Base-by-base conservation (phyloP, 1,284 basidiomycete species). In the Pseudozyma sp. region DNA sequence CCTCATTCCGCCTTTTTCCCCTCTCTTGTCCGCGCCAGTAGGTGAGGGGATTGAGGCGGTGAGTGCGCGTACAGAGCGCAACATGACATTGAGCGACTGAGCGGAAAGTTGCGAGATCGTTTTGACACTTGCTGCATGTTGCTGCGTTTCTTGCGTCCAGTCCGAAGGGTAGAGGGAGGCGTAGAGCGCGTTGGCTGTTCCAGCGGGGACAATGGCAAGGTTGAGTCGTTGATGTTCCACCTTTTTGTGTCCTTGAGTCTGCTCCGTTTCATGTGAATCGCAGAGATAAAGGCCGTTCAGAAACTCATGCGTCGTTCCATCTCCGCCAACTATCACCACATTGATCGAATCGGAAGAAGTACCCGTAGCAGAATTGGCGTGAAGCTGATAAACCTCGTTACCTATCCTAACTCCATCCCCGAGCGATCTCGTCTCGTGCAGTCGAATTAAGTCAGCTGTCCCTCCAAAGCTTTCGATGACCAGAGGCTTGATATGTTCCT, bases 181-280 rank as follows among this genome's bases (percentile, higher is more conserved):
- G 83, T 92, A 94, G n/a, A 97, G 87, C 0, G 95, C 95, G 82
- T 97, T 97, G 18, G 94, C 94, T n/a, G 95, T 97, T 11, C 95
- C 95, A 45, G 90, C 90, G 3, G 95, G 94, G 14, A 89, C 82
- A 7, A 88, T 68, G 2, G 87, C 77, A 2, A 88, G 40, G 21
- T 80, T 59, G 16, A 48, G 52, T 14, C 48, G 36, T 13, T 18
- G 1, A 13, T 10, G 21, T 18, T 14, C 7, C 13, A 9, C 14
- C 52, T 42, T 31, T 12, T 16, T n/a, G 52, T 25, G 14, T 50
- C 14, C 21, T 50, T n/a, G 36, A 31, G 34, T 11, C 8, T 2
- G 16, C 25, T 13, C n/a, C 40, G 35, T 16, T 40, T 43, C 21
- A 14, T 25, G 21, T 34, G 8, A 2, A n/a, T 52, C 48, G 0